Conservation (phyloP, 2,329 filamentous ascomycete species). For the Nigrospora sphaerica region DNA sequence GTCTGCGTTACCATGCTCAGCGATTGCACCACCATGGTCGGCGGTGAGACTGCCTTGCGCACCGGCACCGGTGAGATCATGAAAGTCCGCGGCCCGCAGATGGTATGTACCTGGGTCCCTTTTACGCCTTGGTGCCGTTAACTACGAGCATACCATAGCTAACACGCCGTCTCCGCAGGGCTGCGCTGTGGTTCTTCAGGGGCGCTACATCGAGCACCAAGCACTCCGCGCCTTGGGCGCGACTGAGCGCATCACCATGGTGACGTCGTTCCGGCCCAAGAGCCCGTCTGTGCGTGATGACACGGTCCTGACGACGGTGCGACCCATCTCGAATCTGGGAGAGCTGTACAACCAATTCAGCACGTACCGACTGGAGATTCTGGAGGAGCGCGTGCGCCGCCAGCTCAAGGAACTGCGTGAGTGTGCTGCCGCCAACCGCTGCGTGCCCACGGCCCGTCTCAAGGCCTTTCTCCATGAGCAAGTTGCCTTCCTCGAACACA, state of each 20-base stretch:
- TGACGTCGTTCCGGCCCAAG: conserved; percentile 58
- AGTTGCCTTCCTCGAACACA: conserved; percentile 24
- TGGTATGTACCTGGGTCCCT: conserved; percentile 47
- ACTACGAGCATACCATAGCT: background rate
- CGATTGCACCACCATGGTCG: conserved; percentile 55
- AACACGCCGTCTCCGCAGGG: conserved; percentile 33
- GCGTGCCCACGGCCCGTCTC: conserved; percentile 18
- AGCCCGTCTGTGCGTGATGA: conserved; percentile 49
- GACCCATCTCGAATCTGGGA: conserved; percentile 47
- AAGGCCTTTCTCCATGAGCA: conserved; percentile 25
- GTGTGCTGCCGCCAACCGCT: conserved; percentile 14
- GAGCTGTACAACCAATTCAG: conserved; percentile 55
- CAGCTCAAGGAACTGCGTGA: conserved; percentile 36
- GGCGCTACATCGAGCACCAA: conserved; percentile 59
- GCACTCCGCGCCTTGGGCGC: conserved; percentile 51
- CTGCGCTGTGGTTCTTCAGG: conserved; percentile 58
- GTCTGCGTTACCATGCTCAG: conserved; percentile 65
- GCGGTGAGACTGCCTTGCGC: conserved; percentile 56
- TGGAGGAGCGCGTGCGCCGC: conserved; percentile 48
- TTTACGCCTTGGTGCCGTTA: background rate
- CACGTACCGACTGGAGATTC: conserved; percentile 55
- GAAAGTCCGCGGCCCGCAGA: conserved; percentile 52
- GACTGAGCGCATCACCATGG: conserved; percentile 57
- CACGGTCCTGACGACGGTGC: conserved; percentile 52
- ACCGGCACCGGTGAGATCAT: conserved; percentile 44